Percentiles rank a stretch among this genome's conserved stretches.
Evolutionary conservation across 306 rosid species (phyloP).

Genomic region (Malus orientalis): DNA sequence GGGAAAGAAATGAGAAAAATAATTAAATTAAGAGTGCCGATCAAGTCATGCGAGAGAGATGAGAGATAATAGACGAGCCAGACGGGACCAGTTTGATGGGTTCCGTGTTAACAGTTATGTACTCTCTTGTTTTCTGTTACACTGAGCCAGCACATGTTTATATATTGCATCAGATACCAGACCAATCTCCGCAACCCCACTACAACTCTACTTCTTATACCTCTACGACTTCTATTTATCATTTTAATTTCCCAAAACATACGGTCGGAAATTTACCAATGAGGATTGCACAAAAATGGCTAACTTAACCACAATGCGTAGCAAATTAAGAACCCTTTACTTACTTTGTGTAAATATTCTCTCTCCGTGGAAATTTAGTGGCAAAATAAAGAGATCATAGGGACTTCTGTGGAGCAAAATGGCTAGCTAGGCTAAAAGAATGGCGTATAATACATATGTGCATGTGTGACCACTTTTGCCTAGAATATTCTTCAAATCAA

Average conservation of each 20-base stretch:
- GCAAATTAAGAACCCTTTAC: neutral
- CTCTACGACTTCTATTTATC: neutral
- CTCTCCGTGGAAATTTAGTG: neutral
- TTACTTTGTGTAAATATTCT: neutral
- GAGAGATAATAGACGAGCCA: neutral
- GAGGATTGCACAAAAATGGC: neutral
- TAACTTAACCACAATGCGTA: neutral
- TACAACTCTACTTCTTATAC: neutral
- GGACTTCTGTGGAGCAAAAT: neutral
- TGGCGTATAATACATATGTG: neutral
- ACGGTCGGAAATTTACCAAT: neutral
- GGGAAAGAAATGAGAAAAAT: neutral
- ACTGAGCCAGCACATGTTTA: neutral
- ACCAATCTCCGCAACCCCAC: neutral
- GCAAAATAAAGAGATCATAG: neutral
- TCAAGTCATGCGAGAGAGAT: conserved; percentile 1
- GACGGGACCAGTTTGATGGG: neutral
- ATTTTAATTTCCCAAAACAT: neutral
- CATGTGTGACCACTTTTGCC: neutral
- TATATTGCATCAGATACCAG: neutral
- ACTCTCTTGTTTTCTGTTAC: neutral
- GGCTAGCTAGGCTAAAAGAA: neutral
- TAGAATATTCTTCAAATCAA: neutral
- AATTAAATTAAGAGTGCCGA: neutral
- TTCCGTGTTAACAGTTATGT: neutral